Evolutionary conservation across 148 eudicot genomes (phyloP).

Genomic region (Diospyros kaki): DNA sequence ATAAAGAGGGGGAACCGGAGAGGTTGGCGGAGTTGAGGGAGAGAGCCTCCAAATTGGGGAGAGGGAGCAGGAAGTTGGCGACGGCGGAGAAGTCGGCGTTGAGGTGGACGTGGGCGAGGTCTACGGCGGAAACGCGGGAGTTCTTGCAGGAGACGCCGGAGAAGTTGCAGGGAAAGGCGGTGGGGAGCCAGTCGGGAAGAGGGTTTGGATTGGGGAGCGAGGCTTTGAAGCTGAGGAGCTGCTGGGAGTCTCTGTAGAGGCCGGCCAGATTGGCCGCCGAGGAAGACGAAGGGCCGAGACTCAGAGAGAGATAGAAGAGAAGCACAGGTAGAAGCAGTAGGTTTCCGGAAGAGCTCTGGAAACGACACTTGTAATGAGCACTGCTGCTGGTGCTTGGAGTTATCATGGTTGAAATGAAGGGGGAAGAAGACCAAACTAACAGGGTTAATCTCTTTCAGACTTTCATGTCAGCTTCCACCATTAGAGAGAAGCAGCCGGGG

Average conservation of each 20-base stretch:
- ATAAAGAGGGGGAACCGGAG: conserved; percentile 41
- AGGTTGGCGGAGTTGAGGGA: conserved; percentile 43
- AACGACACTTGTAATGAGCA: not conserved
- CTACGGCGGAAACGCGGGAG: conserved; percentile 46
- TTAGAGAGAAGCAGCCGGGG: conserved; percentile 10
- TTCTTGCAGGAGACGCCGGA: conserved; percentile 58
- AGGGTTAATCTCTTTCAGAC: conserved; percentile 6
- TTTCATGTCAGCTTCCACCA: conserved; percentile 24
- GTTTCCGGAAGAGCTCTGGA: not conserved
- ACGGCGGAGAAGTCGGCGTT: conserved; percentile 33
- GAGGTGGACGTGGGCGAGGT: conserved; percentile 40
- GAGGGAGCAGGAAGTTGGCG: conserved; percentile 32
- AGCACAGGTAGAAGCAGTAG: not conserved
- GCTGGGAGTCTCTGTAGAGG: conserved; percentile 36
- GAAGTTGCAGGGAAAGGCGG: conserved; percentile 51
- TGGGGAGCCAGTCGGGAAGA: conserved; percentile 49
- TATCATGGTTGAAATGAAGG: conserved; percentile 17
- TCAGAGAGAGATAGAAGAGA: conserved; percentile 8
- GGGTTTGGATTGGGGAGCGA: conserved; percentile 38
- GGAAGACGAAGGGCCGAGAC: conserved; percentile 18
- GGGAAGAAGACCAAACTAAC: not conserved
- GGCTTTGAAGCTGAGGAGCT: conserved; percentile 62
- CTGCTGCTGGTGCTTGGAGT: not conserved
- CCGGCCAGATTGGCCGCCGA: conserved; percentile 8
- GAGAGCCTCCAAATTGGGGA: conserved; percentile 38